These are phyloP conservation scores for Fusarium marasasianum DNA, from an alignment of 2,329 filamentous ascomycete species.

Conservation along the genomic window DNA sequence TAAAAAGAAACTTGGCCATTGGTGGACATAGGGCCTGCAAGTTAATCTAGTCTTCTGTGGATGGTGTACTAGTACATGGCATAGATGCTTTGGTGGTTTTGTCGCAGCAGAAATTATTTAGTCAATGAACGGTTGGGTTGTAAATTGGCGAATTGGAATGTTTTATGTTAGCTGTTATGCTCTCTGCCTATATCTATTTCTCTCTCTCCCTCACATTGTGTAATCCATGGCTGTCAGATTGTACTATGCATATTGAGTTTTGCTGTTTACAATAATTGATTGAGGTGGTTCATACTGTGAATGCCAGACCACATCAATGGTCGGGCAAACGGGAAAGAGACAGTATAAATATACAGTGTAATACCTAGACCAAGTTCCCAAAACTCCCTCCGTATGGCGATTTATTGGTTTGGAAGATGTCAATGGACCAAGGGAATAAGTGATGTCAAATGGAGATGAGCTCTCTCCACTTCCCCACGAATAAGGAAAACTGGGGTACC, in stretches of 20 bases:
- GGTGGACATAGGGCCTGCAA: background rate
- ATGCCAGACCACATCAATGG: background rate
- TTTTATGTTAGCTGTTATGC: background rate
- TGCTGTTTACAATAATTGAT: background rate
- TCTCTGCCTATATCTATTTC: too few relatives aligned
- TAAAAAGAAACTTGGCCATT: background rate
- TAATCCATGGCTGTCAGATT: background rate
- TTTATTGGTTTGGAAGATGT: background rate
- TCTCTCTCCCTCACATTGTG: background rate
- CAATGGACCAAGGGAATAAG: constrained; percentile 1
- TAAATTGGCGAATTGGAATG: constrained; percentile 31
- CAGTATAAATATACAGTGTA: background rate
- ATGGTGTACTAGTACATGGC: constrained; percentile 31
- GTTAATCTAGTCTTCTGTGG: constrained; percentile 14
- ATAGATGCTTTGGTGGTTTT: constrained; percentile 32
- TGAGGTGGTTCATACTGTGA: background rate
- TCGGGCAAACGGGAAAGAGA: constrained; percentile 1
- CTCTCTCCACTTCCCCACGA: constrained; percentile 31
- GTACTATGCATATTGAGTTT: background rate
- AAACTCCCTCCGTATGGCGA: background rate
- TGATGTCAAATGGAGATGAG: background rate
- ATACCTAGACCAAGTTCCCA: background rate
- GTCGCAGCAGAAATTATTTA: constrained; percentile 14
- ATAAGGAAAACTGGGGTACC: constrained; percentile 6
- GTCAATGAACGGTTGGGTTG: constrained; percentile 11